Conservation (phyloP, 129 eudicot species). For the Flaveria robusta region DNA sequence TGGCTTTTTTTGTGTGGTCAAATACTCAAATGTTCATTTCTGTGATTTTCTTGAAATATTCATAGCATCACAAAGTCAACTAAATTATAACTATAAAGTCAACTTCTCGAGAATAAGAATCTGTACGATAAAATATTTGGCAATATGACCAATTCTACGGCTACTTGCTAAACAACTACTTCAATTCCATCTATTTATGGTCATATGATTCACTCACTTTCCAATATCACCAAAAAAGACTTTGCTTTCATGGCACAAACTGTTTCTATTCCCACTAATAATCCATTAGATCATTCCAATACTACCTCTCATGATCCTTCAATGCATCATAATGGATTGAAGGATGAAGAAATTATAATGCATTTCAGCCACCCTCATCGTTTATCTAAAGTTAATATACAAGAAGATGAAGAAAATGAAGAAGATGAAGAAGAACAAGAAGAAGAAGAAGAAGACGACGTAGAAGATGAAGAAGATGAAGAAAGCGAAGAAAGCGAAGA, state of each 20-base stretch:
- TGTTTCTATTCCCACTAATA: background rate
- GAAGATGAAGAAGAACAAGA: too few relatives aligned
- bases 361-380: slow-evolving; percentile 71
- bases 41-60: too few relatives aligned
- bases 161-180: slow-evolving; percentile 19
- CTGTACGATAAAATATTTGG: slow-evolving; percentile 25
- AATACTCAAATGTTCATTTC: too few relatives aligned
- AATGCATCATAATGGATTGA: slow-evolving; percentile 4
- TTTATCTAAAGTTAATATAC: slow-evolving; percentile 10
- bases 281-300: background rate
- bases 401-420: slow-evolving; percentile 25
- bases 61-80: slow-evolving; percentile 33
- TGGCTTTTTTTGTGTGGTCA: too few relatives aligned
- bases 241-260: background rate
- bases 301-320: background rate
- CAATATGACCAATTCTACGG: slow-evolving; percentile 34
- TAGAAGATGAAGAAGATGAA: too few relatives aligned
- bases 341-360: slow-evolving; percentile 19
- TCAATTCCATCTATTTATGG: slow-evolving; percentile 5
- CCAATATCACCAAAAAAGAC: slow-evolving; percentile 5
- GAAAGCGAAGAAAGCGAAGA: too few relatives aligned
- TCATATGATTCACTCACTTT: background rate
- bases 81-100: background rate
- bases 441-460: too few relatives aligned
- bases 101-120: slow-evolving; percentile 22